Conservation (phyloP, 2,329 filamentous ascomycete genomes). For the Zarea fungicola region DNA sequence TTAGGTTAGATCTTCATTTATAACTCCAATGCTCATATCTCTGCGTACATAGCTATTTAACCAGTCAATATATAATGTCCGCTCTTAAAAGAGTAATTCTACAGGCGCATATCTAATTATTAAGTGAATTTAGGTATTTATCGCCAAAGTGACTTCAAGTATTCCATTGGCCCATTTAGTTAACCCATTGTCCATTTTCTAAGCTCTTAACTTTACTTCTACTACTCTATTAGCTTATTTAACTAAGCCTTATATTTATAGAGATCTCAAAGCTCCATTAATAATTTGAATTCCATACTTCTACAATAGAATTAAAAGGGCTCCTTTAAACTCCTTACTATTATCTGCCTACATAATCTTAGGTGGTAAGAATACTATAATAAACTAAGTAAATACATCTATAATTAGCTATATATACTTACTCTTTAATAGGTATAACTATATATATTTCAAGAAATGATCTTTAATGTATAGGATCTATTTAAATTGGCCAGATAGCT, state of each 20-base stretch:
- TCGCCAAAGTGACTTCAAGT: constrained; percentile 10
- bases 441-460: constrained; percentile 8
- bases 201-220: constrained; percentile 10
- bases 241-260: constrained; percentile 11
- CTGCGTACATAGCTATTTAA: constrained; percentile 4
- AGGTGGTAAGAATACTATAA: constrained; percentile 7
- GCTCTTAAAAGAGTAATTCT: constrained; percentile 6
- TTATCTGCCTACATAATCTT: constrained; percentile 9
- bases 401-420: constrained; percentile 6
- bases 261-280: constrained; percentile 6
- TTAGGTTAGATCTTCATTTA: background rate
- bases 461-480: constrained; percentile 11
- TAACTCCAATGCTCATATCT: constrained; percentile 1
- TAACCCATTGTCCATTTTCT: constrained; percentile 10
- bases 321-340: constrained; percentile 7
- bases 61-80: constrained; percentile 2
- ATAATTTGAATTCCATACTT: constrained; percentile 11
- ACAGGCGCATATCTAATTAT: constrained; percentile 6
- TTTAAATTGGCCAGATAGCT: constrained; percentile 10
- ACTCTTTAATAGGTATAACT: constrained; percentile 7
- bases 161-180: constrained; percentile 7
- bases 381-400: constrained; percentile 6
- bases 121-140: constrained; percentile 8
- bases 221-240: constrained; percentile 10
- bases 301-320: constrained; percentile 6